These are phyloP conservation scores for Choanephora cucurbitarum DNA, from an alignment of 371 early-diverging fungal species.

Conservation along the genomic window DNA sequence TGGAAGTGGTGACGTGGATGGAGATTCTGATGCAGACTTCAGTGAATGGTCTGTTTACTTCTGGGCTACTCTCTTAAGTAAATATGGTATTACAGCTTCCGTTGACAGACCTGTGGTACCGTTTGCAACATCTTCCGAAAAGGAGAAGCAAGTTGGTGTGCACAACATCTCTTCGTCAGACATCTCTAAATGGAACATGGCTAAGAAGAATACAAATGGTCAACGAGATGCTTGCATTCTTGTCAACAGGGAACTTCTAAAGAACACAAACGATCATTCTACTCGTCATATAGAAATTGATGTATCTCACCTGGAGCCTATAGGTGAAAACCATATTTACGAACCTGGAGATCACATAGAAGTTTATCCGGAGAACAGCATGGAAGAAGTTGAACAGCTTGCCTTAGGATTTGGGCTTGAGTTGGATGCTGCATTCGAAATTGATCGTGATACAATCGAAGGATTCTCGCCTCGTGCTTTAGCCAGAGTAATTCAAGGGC, in stretches of 20 bases:
- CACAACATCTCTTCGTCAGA: conserved; percentile 27
- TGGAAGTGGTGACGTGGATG: conserved; percentile 53
- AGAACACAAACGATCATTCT: conserved; percentile 25
- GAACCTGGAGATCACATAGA: conserved; percentile 60
- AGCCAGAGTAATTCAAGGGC: conserved; percentile 45
- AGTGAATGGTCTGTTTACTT: conserved; percentile 48
- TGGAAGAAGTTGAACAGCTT: conserved; percentile 34
- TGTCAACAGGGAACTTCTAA: conserved; percentile 36
- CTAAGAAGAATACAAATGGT: conserved; percentile 28
- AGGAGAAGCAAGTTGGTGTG: conserved; percentile 11
- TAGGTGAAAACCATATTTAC: conserved; percentile 33
- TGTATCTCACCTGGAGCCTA: conserved; percentile 23
- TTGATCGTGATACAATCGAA: conserved; percentile 24
- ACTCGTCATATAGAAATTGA: conserved; percentile 54
- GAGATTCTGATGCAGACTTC: conserved; percentile 50
- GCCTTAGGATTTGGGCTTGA: conserved; percentile 48
- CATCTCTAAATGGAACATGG: conserved; percentile 22
- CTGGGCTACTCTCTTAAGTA: conserved; percentile 32
- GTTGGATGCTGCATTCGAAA: conserved; percentile 52
- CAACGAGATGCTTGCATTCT: conserved; percentile 22
- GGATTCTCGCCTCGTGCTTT: conserved; percentile 49
- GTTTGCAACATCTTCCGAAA: conserved; percentile 51
- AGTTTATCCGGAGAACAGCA: conserved; percentile 47
- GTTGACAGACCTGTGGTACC: conserved; percentile 29
- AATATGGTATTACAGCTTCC: conserved; percentile 32